These are phyloP conservation scores for Cladophialophora chaetospira DNA, from an alignment of 2,329 filamentous ascomycete genomes.

Conservation along the genomic window DNA sequence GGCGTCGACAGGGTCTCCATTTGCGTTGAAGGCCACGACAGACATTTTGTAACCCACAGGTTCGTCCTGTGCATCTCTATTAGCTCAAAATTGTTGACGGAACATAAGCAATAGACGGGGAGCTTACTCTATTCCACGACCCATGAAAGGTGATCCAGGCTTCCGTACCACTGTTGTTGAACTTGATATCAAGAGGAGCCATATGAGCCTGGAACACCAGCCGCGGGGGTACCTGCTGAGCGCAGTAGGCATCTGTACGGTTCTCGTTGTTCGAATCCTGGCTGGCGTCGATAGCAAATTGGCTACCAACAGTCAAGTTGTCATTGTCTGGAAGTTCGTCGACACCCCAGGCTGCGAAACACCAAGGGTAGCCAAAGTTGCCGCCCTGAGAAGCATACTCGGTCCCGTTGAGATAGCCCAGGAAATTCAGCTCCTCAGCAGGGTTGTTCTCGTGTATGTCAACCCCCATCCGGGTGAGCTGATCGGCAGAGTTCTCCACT, in stretches of 20 bases:
- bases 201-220: constrained; percentile 68
- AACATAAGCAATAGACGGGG: too few relatives aligned
- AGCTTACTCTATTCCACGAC: constrained; percentile 58
- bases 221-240: constrained; percentile 47
- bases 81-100: background rate
- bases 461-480: constrained; percentile 58
- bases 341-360: constrained; percentile 67
- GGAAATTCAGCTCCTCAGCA: constrained; percentile 73
- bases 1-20: constrained; percentile 48
- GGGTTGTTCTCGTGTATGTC: constrained; percentile 71
- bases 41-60: constrained; percentile 56
- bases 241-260: constrained; percentile 47
- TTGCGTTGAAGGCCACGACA: constrained; percentile 47
- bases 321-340: constrained; percentile 51
- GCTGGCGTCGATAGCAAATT: constrained; percentile 51
- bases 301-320: constrained; percentile 48
- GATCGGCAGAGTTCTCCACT: constrained; percentile 72
- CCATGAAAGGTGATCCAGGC: constrained; percentile 73
- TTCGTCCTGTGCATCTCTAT: constrained; percentile 29
- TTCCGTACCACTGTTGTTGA: constrained; percentile 58
- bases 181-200: constrained; percentile 72
- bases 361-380: constrained; percentile 70
- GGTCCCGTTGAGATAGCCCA: constrained; percentile 62
- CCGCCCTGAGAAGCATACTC: constrained; percentile 43
- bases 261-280: constrained; percentile 49